Base-by-base conservation (phyloP, 2,329 filamentous ascomycete genomes). In the Pyrenophora tritici-repentis region DNA sequence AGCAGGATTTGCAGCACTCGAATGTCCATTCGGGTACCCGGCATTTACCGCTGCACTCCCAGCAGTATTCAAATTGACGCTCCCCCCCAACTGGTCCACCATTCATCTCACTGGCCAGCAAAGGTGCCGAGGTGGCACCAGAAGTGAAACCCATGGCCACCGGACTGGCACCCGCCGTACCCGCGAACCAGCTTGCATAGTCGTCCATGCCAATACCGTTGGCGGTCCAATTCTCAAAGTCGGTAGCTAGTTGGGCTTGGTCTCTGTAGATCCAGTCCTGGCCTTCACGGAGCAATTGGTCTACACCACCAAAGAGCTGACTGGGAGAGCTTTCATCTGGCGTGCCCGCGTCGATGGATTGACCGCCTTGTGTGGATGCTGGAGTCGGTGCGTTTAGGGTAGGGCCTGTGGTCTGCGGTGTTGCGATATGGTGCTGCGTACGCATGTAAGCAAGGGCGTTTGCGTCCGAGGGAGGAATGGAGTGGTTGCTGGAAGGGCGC, bases 181-280 rank as follows among this genome's bases (percentile, higher is more conserved):
- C 57, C 3, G 55, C 63, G 37, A 67, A 68, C 67, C 68, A 66
- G 8, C 55, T 63, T 13, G 63, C 64, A n/a, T 72, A 62, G 36
- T 73, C 68, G 2, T 67, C 67, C 13, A 66, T 56, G 1, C 49
- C 59, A 13, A 66, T 56, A 1, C 49, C 59, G 14, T 66, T 54
- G 2, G 49, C 47, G 46, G 75, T 75, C 85, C 85, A 88, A 47
- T 85, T 86, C 20, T 82, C 85, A 56, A 88, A 83, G 1, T 85
- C 85, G 3, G 81, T 69, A 0, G 82, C 84, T 3, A 88, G 72
- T 42, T 82, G 81, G 14, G 77, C 80, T 61, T 88, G 84, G 62
- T 89, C 86, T 31, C 80, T 75, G 46, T 85, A 77, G 78, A 84
- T 86, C 75, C 75, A 77, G 59, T 87, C 82, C 53, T 86, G 83